Conservation (phyloP, 1,284 basidiomycete species). For the Chalciporus sp. region DNA sequence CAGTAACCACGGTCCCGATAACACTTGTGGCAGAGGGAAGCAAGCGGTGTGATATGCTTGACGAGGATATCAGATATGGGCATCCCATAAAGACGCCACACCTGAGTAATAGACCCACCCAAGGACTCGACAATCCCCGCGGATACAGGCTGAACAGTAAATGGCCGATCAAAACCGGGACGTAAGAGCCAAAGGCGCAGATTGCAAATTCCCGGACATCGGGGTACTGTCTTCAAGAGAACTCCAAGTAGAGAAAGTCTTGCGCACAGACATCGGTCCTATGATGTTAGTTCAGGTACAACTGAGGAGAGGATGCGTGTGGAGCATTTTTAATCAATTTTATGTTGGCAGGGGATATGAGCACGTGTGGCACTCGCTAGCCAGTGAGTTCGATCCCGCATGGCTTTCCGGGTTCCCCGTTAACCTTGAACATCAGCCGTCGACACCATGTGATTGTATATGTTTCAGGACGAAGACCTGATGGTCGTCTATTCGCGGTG, state of each 20-base stretch:
- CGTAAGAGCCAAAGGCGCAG: background rate
- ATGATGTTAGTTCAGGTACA: constrained; percentile 2
- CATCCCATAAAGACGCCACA: too few relatives aligned
- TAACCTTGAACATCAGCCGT: constrained; percentile 6
- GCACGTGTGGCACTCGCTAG: background rate
- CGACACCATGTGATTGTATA: background rate
- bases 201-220: background rate
- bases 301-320: background rate
- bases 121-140: background rate
- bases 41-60: background rate
- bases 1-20: background rate
- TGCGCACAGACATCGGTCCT: background rate
- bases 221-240: background rate
- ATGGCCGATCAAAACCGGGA: background rate
- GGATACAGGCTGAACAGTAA: background rate
- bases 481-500: constrained; percentile 25
- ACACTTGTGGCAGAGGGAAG: background rate
- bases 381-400: background rate
- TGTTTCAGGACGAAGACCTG: constrained; percentile 18
- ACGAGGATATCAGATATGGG: too few relatives aligned
- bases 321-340: background rate
- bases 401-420: background rate
- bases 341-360: constrained; percentile 1
- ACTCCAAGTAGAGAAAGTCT: background rate
- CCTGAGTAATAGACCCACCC: background rate